Evolutionary conservation across 495 filamentous ascomycete species (phyloP), one percentile per base, ranked within the genome.

Genomic region (Xylaria cubensis): DNA sequence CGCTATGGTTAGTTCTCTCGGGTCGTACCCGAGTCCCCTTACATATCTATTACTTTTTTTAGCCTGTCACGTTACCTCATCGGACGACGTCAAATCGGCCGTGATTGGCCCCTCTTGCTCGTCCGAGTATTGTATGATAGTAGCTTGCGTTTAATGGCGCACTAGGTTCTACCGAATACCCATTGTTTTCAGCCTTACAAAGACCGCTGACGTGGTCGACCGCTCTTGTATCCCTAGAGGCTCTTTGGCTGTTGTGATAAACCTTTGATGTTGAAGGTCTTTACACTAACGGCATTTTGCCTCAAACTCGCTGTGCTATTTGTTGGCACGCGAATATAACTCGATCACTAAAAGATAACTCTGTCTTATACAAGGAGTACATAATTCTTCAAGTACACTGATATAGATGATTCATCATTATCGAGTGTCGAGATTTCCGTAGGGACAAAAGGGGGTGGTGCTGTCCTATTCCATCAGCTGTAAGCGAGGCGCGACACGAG

Each of bases 171-270:
- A 46, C 53, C 41, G 21, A 61, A 26, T 61, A 21, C 17, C 19
- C 39, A 26, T 59, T 48, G 41, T 53, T 3, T 24, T 69, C 67
- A 69, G 53, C 67, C 53, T 59, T 61, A 48, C 48, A 12, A 50
- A 68, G 53, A 69, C 67, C 42, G 34, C 67, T 59, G 53, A 58
- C 50, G 67, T 46, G 51, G 51, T 69, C 53, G 5, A 7, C 39
- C 17, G 24, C 32, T 46, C 24, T 48, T 32, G 41, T 69, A 19
- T 21, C 53, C n/a, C 21, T 61, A 15, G 67, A 69, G 15, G 24
- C 34, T 56, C 42, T 50, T 29, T 24, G 26, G 21, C 36, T n/a
- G 12, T 19, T 59, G 56, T 10, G 17, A n/a, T 44, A 15, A 29
- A 29, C 17, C n/a, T 24, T 24, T 44, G 8, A 39, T 66, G 51